A percentile compares a stretch with the other conserved stretches of the same genome.
Conservation (phyloP, 306 rosid species). For the Prunus davidiana region DNA sequence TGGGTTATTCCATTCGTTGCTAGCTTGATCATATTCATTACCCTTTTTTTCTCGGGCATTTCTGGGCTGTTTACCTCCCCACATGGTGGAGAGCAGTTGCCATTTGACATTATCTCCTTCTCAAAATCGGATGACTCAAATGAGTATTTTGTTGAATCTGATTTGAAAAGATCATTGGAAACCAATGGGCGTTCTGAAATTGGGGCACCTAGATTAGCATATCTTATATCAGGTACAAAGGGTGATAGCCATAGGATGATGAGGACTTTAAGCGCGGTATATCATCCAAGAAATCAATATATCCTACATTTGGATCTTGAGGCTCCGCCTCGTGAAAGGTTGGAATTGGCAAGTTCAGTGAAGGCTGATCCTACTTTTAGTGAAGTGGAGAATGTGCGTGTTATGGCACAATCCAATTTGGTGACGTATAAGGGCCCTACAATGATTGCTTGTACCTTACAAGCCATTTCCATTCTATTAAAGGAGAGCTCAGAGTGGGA, state of each 20-base stretch:
- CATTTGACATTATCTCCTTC: constrained; percentile 51
- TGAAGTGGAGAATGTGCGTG: constrained; percentile 85
- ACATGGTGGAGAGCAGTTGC: constrained; percentile 50
- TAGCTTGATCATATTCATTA: constrained; percentile 63
- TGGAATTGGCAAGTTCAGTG: constrained; percentile 80
- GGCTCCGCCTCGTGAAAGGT: constrained; percentile 96
- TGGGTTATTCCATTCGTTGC: constrained; percentile 89
- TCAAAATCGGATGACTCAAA: constrained; percentile 49
- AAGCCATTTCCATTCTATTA: constrained; percentile 88
- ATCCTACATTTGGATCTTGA: constrained; percentile 93
- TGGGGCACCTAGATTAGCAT: constrained; percentile 77
- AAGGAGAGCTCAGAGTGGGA: constrained; percentile 71
- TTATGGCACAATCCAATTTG: constrained; percentile 78
- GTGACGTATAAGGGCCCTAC: constrained; percentile 98
- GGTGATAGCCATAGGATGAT: constrained; percentile 95
- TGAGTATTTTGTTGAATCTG: constrained; percentile 73
- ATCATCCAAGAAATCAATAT: constrained; percentile 91
- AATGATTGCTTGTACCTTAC: constrained; percentile 96
- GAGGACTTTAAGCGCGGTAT: constrained; percentile 91
- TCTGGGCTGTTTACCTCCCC: constrained; percentile 51
- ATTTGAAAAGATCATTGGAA: constrained; percentile 43
- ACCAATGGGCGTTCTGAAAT: constrained; percentile 20
- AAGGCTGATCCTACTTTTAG: constrained; percentile 75
- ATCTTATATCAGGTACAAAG: constrained; percentile 92
- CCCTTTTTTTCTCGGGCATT: constrained; percentile 59